Conservation (phyloP, 345 rosid genomes). For the Raphanus raphanistrum region DNA sequence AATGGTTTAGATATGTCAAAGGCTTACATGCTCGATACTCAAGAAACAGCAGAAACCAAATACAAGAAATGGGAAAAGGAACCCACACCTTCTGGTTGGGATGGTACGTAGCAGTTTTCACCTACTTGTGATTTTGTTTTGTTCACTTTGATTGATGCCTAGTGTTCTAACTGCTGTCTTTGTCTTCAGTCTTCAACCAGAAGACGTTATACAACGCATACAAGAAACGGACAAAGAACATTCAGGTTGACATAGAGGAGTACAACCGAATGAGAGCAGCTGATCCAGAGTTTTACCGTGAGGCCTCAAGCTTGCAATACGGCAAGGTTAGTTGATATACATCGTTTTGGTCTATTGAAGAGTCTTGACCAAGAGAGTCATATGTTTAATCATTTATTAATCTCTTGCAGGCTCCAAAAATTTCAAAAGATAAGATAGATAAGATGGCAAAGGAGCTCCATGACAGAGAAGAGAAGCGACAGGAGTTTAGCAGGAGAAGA, state of each 20-base stretch:
- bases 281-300: slow-evolving; percentile 97
- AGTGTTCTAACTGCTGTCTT: slow-evolving; percentile 7
- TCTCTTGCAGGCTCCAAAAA: slow-evolving; percentile 71
- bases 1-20: slow-evolving; percentile 85
- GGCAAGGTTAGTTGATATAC: slow-evolving; percentile 65
- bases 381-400: background rate
- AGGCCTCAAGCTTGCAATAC: slow-evolving; percentile 87
- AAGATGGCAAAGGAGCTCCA: slow-evolving; percentile 83
- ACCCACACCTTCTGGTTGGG: slow-evolving; percentile 96
- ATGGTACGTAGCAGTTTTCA: slow-evolving; percentile 53
- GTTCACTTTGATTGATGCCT: background rate
- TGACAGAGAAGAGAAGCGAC: slow-evolving; percentile 73
- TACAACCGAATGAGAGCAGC: slow-evolving; percentile 94
- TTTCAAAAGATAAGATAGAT: slow-evolving; percentile 72
- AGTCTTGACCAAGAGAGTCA: slow-evolving; percentile 1
- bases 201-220: slow-evolving; percentile 81
- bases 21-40: slow-evolving; percentile 89
- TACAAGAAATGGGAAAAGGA: slow-evolving; percentile 97
- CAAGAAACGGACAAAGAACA: slow-evolving; percentile 80
- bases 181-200: slow-evolving; percentile 80
- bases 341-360: background rate
- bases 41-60: slow-evolving; percentile 82
- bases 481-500: slow-evolving; percentile 87
- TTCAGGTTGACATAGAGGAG: slow-evolving; percentile 73
- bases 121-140: background rate